Evolutionary conservation across 164 flowering plant species (phyloP), one percentile per base, ranked within the genome.

Genomic region (Vitis rupestris): DNA sequence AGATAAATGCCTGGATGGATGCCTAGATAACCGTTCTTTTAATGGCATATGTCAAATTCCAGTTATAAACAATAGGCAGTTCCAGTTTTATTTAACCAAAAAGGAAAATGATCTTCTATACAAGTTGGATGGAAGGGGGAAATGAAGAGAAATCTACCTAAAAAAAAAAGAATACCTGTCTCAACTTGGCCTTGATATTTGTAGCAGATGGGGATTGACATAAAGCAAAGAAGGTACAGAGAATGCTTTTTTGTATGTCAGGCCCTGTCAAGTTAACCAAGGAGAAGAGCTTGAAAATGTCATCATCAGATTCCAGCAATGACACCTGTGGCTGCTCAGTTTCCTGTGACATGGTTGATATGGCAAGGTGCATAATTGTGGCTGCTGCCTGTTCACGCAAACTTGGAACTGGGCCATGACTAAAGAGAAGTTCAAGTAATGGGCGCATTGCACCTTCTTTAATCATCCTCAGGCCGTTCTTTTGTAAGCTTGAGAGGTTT

Each of bases 241-340:
- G 84, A 60, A 90, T 79, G 77, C 75, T 76, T 75, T 72, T 70
- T 67, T 87, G 92, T 49, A 87, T 82, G 61, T 66, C 60, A 14
- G 89, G 90, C 60, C 77, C 81, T 0, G 78, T 67, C 68, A 85
- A 53, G 69, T 37, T 77, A 70, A 87, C 72, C 17, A 86, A 75
- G 19, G 84, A 81, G 72, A 87, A 86, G 13, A 90, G 87, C 77
- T 59, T 81, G 65, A 69, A 75, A 67, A 83, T 74, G 70, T 88
- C 89, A 3, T 84, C 88, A 56, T 84, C 90, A 23, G 92, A 81
- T 70, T 88, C 88, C 69, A 90, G 68, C 30, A 90, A 70, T 44
- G 81, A 44, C 58, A 83, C 70, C 50, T 68, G 81, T 57, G 63
- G 52, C 56, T 72, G 70, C 27, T 58, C 69, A 37, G 80, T 59